phyloP scores from a whole-genome alignment of 129 eudicot species.

The Tagetes erecta region DNA sequence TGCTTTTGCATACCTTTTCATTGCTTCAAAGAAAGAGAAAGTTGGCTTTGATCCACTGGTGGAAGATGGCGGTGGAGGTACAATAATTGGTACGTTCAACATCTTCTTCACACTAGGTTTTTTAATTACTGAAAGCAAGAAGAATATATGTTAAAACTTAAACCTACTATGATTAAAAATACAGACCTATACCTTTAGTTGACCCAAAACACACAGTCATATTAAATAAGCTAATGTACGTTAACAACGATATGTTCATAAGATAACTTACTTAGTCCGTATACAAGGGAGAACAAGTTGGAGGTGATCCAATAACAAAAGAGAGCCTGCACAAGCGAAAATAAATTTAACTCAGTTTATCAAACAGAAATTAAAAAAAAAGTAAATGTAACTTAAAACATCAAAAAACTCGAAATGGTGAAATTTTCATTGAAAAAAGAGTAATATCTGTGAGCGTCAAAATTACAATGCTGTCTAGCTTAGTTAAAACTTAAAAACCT shows the following conservation, averaged over 20 bases:
- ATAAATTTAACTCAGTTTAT: not conserved
- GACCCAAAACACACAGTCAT: not conserved
- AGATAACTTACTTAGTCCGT: slow-evolving; percentile 14
- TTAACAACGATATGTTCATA: not conserved
- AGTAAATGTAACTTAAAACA: not conserved
- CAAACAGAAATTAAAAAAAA: not conserved
- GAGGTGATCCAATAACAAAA: slow-evolving; percentile 92
- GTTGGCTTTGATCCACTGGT: slow-evolving; percentile 37
- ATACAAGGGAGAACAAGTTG: slow-evolving; percentile 64
- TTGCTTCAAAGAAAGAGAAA: slow-evolving; percentile 48
- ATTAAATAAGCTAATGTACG: not conserved
- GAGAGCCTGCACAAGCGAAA: slow-evolving; percentile 61
- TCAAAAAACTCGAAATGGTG: not conserved
- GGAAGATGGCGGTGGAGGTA: slow-evolving; percentile 54
- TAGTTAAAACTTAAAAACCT: not conserved
- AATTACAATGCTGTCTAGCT: not conserved
- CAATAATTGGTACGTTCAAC: slow-evolving; percentile 58
- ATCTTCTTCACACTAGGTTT: slow-evolving; percentile 58
- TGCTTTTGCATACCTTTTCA: slow-evolving; percentile 60
- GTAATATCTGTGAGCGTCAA: not conserved
- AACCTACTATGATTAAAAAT: not conserved
- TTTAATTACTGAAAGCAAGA: slow-evolving; percentile 54
- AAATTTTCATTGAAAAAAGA: not conserved
- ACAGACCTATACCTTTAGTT: slow-evolving; percentile 23
- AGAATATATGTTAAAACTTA: not conserved